Evolutionary conservation across 371 early-diverging fungal species (phyloP).

Genomic region (Actinomucor elegans): DNA sequence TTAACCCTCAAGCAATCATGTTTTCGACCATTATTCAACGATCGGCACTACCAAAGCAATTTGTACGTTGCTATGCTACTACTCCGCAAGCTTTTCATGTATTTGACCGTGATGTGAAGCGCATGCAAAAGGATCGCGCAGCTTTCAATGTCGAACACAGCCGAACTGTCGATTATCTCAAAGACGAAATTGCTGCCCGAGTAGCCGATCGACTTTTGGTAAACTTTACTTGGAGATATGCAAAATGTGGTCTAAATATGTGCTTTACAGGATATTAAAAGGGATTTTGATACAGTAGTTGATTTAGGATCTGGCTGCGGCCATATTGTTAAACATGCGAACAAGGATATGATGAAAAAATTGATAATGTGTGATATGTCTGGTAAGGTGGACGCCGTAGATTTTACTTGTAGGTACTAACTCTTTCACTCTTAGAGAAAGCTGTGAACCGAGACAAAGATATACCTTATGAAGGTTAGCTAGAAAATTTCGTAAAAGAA

Average conservation of each 20-base stretch:
- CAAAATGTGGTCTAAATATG: not conserved
- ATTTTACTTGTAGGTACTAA: no score
- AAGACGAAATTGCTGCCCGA: constrained; percentile 87
- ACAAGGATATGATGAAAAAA: constrained; percentile 77
- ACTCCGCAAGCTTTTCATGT: constrained; percentile 54
- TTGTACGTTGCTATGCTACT: not conserved
- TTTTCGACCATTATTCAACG: not conserved
- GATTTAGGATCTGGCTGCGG: constrained; percentile 92
- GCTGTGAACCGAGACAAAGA: constrained; percentile 70
- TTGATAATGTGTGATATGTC: constrained; percentile 88
- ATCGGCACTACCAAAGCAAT: not conserved
- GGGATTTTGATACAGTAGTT: constrained; percentile 79
- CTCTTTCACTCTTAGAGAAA: constrained; percentile 39
- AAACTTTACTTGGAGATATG: not conserved
- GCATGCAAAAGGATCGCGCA: constrained; percentile 78
- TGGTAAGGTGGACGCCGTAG: no score
- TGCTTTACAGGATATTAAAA: constrained; percentile 66
- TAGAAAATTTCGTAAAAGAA: not conserved
- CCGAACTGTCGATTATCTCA: constrained; percentile 87
- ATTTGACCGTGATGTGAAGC: constrained; percentile 77
- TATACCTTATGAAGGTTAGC: constrained; percentile 58
- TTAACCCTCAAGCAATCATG: not conserved
- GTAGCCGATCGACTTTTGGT: constrained; percentile 88
- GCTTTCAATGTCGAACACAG: constrained; percentile 60
- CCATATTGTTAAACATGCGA: constrained; percentile 79